A percentile compares a stretch with the other conserved stretches of the same genome.
Evolutionary conservation across 805 yeast genomes (phyloP).

Genomic region (Dipodascopsis tothii): DNA sequence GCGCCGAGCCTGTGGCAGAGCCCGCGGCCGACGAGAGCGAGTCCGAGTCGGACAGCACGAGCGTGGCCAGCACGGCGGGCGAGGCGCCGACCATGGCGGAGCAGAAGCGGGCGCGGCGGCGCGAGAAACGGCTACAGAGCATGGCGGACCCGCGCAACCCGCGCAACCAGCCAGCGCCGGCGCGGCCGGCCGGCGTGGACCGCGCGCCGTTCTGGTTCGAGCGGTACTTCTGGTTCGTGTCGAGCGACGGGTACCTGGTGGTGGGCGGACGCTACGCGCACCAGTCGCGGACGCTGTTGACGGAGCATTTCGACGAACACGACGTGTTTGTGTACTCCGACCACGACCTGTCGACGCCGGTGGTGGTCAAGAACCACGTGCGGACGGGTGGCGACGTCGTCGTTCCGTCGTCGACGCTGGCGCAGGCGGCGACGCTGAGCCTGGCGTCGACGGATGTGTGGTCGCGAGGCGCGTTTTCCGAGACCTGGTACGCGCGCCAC

Average conservation of each 20-base stretch:
- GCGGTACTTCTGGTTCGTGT: conserved; percentile 88
- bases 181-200: neutral
- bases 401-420: conserved; percentile 76
- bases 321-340: conserved; percentile 73
- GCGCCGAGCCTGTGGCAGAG: neutral
- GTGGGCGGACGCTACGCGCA: conserved; percentile 76
- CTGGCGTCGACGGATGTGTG: conserved; percentile 79
- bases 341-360: conserved; percentile 63
- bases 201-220: conserved; percentile 76
- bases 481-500: conserved; percentile 52
- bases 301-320: conserved; percentile 63
- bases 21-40: too few relatives aligned
- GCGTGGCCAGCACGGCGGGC: too few relatives aligned
- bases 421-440: conserved; percentile 86
- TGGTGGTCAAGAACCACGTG: conserved; percentile 72
- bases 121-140: conserved; percentile 8
- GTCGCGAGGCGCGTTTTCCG: conserved; percentile 73
- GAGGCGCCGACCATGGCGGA: too few relatives aligned
- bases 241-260: conserved; percentile 80
- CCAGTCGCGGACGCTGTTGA: conserved; percentile 74
- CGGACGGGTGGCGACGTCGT: conserved; percentile 27
- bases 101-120: conserved; percentile 15
- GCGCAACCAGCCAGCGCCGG: neutral
- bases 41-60: too few relatives aligned
- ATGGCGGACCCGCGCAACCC: neutral